Percentiles rank a stretch among this genome's conserved stretches.
Conservation (phyloP, 2,329 filamentous ascomycete species). For the Calonectria pteridis region DNA sequence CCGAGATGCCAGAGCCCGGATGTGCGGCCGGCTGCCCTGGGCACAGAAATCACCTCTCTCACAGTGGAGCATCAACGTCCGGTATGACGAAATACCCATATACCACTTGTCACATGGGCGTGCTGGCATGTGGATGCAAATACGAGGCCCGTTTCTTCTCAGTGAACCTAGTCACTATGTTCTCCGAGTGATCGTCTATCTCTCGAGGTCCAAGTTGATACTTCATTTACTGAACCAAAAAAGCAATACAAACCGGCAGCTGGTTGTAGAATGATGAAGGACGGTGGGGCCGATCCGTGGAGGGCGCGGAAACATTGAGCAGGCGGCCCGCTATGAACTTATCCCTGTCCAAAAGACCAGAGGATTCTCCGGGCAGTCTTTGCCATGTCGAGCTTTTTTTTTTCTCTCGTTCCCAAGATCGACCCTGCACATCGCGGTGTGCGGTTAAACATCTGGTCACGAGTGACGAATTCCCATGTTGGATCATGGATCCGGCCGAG, state of each 20-base stretch:
- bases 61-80: slow-evolving; percentile 2
- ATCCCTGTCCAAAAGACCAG: background rate
- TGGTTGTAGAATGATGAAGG: slow-evolving; percentile 15
- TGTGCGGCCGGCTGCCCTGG: background rate
- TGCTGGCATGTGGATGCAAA: background rate
- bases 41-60: background rate
- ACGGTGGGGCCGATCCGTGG: slow-evolving; percentile 38
- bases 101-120: background rate
- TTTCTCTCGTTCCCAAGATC: background rate
- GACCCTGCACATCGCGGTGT: background rate
- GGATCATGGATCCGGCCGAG: background rate
- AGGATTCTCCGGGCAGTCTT: background rate
- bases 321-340: slow-evolving; percentile 28
- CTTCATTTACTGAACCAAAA: background rate
- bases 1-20: background rate
- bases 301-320: background rate
- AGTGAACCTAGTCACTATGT: background rate
- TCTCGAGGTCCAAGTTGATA: background rate
- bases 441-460: background rate
- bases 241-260: background rate
- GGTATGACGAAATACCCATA: slow-evolving; percentile 1
- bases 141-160: background rate
- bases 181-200: background rate
- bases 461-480: background rate
- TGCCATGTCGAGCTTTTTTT: background rate